phyloP scores from a whole-genome alignment of 345 rosid species.

The Orychophragmus violaceus region DNA sequence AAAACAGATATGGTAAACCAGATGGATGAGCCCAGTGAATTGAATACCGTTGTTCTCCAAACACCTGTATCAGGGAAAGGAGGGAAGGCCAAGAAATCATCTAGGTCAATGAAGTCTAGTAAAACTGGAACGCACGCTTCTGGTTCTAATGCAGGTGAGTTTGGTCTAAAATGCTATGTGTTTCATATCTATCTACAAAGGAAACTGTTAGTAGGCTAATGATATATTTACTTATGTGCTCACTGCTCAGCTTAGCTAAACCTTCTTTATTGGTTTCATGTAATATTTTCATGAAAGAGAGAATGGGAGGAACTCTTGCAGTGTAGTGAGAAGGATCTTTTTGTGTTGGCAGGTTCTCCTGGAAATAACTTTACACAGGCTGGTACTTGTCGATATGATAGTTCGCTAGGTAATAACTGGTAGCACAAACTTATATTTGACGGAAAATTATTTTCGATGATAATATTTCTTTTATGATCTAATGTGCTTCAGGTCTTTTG shows the following conservation, averaged over 20 bases:
- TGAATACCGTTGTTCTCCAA: slow-evolving; percentile 47
- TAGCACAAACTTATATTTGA: neutral
- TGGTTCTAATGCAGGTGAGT: slow-evolving; percentile 61
- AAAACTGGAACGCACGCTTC: slow-evolving; percentile 58
- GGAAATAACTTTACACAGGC: slow-evolving; percentile 65
- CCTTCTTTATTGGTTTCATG: too few relatives aligned
- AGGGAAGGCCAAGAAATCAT: slow-evolving; percentile 56
- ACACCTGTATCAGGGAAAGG: slow-evolving; percentile 75
- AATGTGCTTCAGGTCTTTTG: slow-evolving; percentile 62
- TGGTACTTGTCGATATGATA: slow-evolving; percentile 97
- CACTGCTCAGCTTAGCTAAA: too few relatives aligned
- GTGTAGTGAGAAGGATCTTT: slow-evolving; percentile 20
- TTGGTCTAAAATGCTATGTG: neutral
- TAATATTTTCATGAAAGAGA: neutral
- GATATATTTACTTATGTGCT: neutral
- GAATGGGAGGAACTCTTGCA: neutral
- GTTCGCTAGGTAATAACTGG: slow-evolving; percentile 72
- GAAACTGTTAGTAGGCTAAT: neutral
- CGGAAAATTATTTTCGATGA: neutral
- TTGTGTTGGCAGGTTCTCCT: slow-evolving; percentile 78
- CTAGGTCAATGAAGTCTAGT: slow-evolving; percentile 55
- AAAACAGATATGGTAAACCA: slow-evolving; percentile 57
- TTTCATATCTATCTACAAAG: neutral
- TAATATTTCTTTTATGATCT: neutral
- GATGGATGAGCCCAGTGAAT: slow-evolving; percentile 49